Conservation (phyloP, 2,329 filamentous ascomycete genomes). For the Aspergillus brasiliensis region DNA sequence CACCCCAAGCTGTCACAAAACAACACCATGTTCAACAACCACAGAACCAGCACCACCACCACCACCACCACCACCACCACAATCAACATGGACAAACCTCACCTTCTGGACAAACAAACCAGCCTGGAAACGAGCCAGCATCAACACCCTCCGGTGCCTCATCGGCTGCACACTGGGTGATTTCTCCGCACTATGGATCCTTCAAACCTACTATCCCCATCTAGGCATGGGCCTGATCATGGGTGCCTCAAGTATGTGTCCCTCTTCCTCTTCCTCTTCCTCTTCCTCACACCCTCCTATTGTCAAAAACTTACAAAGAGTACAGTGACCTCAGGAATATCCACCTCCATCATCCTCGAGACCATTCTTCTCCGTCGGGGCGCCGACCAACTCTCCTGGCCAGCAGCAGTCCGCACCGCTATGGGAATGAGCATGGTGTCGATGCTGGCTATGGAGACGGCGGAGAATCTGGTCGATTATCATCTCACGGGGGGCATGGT, state of each 20-base stretch:
- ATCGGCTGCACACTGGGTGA: constrained; percentile 60
- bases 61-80: no score
- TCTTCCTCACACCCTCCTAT: neutral
- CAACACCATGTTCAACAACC: no score
- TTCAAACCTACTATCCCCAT: constrained; percentile 53
- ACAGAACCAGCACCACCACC: no score
- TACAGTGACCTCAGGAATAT: constrained; percentile 55
- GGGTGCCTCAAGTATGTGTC: constrained; percentile 52
- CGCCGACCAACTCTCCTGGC: constrained; percentile 52
- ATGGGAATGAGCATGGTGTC: constrained; percentile 62
- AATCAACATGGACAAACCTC: no score
- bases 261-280: neutral
- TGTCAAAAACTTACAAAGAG: neutral
- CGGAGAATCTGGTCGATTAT: constrained; percentile 59
- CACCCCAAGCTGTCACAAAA: no score
- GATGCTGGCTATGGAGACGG: constrained; percentile 61
- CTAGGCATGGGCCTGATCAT: constrained; percentile 54
- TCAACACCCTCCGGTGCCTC: constrained; percentile 60
- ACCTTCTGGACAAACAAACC: constrained; percentile 38
- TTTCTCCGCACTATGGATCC: constrained; percentile 58
- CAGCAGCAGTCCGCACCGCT: constrained; percentile 52
- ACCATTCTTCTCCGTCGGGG: constrained; percentile 54
- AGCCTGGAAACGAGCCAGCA: constrained; percentile 53
- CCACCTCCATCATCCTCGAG: constrained; percentile 56
- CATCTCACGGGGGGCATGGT: constrained; percentile 57